Evolutionary conservation across 2,329 filamentous ascomycete species (phyloP), one percentile per base, ranked within the genome.

Genomic region (Neonectria sp.): DNA sequence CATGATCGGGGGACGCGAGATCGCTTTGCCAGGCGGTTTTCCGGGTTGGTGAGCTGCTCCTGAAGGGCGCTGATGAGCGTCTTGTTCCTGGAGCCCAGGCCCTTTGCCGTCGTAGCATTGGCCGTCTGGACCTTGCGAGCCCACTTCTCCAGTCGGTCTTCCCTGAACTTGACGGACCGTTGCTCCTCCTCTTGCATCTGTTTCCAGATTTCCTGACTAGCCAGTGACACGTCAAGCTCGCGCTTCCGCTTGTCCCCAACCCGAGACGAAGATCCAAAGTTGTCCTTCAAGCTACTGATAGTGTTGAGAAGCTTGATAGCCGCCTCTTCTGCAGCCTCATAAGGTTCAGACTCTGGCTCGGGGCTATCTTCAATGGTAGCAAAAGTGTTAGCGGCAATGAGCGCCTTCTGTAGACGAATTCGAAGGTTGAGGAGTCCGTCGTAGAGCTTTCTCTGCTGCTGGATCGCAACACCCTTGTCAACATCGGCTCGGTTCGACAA

Each of bases 401-500:
- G 83, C 2, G 93, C 94, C 80, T 98, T 98, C 80, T 99, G 97
- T 21, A 99, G 83, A 68, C 95, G 93, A 77, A 99, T 98, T 24
- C 96, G 91, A 15, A 95, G 89, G 81, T 97, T 97, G 35, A 99
- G 87, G 1, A 98, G 88, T 0, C 93, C 90, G 73, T 98, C 95
- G 76, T 97, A 99, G 1, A 92, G 90, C 68, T 91, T 92, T 58
- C 95, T 90, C 82, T 99, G 96, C 64, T 91, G 86, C 75, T 95
- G 95, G 43, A 99, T 93, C 0, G 95, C 95, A 61, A 88, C 83
- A 13, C 96, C 96, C 81, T 98, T 98, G 48, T 91, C 89, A 5
- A 92, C 90, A 78, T 98, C 96, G 27, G 73, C 66, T 52, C 74
- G 72, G 53, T 72, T 79, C 52, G 79, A 79, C 15, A 78, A 61